These are phyloP conservation scores for Candida awuae DNA, from an alignment of 805 yeast genomes.

Conservation along the genomic window DNA sequence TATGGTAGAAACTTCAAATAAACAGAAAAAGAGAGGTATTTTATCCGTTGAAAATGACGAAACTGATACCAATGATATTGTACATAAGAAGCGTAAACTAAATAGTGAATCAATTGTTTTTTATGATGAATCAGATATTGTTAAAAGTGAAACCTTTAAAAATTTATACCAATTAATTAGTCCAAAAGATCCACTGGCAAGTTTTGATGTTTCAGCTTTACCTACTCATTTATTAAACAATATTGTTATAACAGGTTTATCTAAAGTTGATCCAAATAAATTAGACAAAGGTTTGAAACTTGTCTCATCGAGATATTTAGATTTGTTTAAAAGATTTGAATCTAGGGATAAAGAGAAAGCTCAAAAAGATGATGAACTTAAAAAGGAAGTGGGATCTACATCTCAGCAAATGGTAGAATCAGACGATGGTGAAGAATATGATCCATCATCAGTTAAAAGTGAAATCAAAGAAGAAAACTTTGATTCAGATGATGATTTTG, in stretches of 20 bases:
- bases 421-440: constrained; percentile 23
- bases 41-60: constrained; percentile 34
- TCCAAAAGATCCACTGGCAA: constrained; percentile 46
- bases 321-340: constrained; percentile 29
- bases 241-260: constrained; percentile 61
- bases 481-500: constrained; percentile 20
- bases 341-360: not conserved
- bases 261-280: constrained; percentile 41
- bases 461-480: constrained; percentile 17
- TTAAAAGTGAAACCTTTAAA: constrained; percentile 43
- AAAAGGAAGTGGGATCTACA: constrained; percentile 18
- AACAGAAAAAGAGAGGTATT: constrained; percentile 22
- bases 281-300: constrained; percentile 63
- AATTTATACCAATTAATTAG: constrained; percentile 62
- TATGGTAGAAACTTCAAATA: constrained; percentile 24
- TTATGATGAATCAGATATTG: constrained; percentile 26
- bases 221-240: constrained; percentile 56
- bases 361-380: not conserved
- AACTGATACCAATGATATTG: constrained; percentile 35
- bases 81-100: constrained; percentile 20
- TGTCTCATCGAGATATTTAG: constrained; percentile 56
- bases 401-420: not conserved
- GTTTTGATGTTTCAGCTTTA: constrained; percentile 63
- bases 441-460: constrained; percentile 7
- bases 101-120: constrained; percentile 18